Evolutionary conservation across 2,329 filamentous ascomycete species (phyloP), one percentile per base, ranked within the genome.

Genomic region (Aureobasidium musti): DNA sequence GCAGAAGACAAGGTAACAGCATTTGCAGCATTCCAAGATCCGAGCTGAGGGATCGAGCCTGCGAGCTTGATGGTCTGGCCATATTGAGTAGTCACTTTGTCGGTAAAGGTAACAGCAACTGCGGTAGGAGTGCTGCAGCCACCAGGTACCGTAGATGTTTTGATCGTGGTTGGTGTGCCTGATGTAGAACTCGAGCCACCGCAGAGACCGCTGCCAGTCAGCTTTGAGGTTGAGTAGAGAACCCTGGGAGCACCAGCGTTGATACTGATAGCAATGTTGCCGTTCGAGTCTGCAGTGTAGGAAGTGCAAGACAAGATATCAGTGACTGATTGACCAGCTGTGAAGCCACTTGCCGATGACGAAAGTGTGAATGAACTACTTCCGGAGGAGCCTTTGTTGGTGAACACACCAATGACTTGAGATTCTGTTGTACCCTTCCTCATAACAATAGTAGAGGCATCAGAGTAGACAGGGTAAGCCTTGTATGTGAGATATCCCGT

Each of bases 41-140:
- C 89, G 10, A 91, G 82, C 28, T 82, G 79, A 1, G 80, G 71
- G 57, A 82, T 80, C 66, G 82, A 85, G 26, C 89, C 89, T 0
- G 83, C 80, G 11, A 92, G 75, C 75, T 88, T 89, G 73, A 91
- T 82, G 5, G 82, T 86, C 74, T 91, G 81, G 2, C 89, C 89
- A 41, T 74, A 84, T 2, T 72, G 73, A 0, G 89, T 91, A 1
- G 77, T 79, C n/a, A 82, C 84, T 1, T 80, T 72, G 66, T 83
- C 85, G 49, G 84, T 79, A 76, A 91, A 91, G 0, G 85, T 85
- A 7, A 91, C 84, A 0, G 83, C 78, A 10, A 65, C 53, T 23
- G 67, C 50, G 37, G 49, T 63, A 28, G 64, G 65, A 3, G 63
- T 59, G 13, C 30, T 50, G 35, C 68, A 69, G 19, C 67, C 43